Conservation (phyloP, 371 early-diverging fungal genomes). For the Fennellomyces sp. region DNA sequence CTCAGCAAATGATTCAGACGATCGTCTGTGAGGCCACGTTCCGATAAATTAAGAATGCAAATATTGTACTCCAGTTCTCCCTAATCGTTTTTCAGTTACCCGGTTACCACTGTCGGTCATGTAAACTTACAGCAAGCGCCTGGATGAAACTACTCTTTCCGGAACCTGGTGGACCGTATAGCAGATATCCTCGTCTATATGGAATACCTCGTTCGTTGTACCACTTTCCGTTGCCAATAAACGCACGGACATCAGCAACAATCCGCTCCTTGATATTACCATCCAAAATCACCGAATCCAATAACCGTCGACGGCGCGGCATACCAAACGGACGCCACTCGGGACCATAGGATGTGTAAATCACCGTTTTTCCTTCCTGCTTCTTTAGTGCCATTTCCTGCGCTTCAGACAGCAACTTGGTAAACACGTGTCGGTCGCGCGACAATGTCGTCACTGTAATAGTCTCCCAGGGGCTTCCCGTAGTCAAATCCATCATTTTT, state of each 20-base stretch:
- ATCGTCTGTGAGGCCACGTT: conserved; percentile 95
- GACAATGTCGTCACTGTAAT: conserved; percentile 91
- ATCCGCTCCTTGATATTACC: conserved; percentile 76
- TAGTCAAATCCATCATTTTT: conserved; percentile 88
- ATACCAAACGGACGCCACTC: conserved; percentile 98
- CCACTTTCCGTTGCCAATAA: conserved; percentile 91
- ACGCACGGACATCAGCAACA: conserved; percentile 83
- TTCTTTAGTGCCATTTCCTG: conserved; percentile 80
- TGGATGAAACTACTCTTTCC: conserved; percentile 99
- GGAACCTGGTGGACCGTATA: conserved; percentile 99
- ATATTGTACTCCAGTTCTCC: conserved; percentile 98
- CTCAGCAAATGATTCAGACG: conserved; percentile 92
- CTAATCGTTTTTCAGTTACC: conserved; percentile 8
- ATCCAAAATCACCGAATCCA: conserved; percentile 90
- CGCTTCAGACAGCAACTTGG: conserved; percentile 81
- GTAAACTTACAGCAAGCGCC: conserved; percentile 82
- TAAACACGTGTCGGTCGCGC: conserved; percentile 78
- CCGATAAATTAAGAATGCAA: conserved; percentile 93
- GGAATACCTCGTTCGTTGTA: conserved; percentile 96
- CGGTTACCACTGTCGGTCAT: background rate
- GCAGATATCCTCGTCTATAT: conserved; percentile 95
- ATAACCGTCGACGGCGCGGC: conserved; percentile 81
- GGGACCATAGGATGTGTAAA: conserved; percentile 93
- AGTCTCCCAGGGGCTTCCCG: conserved; percentile 94
- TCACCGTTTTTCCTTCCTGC: conserved; percentile 93